phyloP scores from a whole-genome alignment of 2,329 filamentous ascomycete genomes.

The Hortaea werneckii region DNA sequence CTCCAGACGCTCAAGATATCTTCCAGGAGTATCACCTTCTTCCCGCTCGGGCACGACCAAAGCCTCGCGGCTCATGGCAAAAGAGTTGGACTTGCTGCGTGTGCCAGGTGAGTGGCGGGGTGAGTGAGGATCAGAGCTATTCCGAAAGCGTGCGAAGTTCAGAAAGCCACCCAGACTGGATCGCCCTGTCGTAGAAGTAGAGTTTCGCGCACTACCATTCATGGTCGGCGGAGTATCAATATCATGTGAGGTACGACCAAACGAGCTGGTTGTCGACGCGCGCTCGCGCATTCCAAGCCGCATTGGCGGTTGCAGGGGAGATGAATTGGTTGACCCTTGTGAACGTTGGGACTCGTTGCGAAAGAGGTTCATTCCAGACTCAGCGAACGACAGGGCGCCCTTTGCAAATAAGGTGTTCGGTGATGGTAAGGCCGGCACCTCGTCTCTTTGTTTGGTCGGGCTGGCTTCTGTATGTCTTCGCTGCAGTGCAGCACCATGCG shows the following conservation, averaged over 20 bases:
- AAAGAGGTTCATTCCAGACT: conserved; percentile 39
- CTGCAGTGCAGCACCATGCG: conserved; percentile 13
- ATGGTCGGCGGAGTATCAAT: conserved; percentile 55
- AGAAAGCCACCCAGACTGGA: conserved; percentile 91
- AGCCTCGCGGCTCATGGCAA: conserved; percentile 65
- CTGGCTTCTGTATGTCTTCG: conserved; percentile 20
- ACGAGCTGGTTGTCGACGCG: conserved; percentile 82
- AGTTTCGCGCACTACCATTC: conserved; percentile 52
- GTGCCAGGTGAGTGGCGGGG: conserved; percentile 62
- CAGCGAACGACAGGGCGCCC: conserved; percentile 36
- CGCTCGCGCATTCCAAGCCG: conserved; percentile 57
- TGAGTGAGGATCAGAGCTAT: conserved; percentile 64
- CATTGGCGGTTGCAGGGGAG: conserved; percentile 48
- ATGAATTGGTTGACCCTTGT: conserved; percentile 53
- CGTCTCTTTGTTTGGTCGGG: conserved; percentile 12
- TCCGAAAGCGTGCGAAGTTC: conserved; percentile 64
- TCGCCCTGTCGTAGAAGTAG: conserved; percentile 72
- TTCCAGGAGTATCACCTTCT: conserved; percentile 81
- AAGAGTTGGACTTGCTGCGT: conserved; percentile 71
- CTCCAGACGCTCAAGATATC: conserved; percentile 77
- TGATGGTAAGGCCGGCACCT: conserved; percentile 24
- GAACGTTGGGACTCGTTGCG: conserved; percentile 54
- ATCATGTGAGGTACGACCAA: conserved; percentile 62
- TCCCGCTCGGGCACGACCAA: conserved; percentile 63
- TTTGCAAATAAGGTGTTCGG: conserved; percentile 43